These are phyloP conservation scores for Poa pratensis DNA, from an alignment of 176 grass and related monocot genomes.

Conservation along the genomic window DNA sequence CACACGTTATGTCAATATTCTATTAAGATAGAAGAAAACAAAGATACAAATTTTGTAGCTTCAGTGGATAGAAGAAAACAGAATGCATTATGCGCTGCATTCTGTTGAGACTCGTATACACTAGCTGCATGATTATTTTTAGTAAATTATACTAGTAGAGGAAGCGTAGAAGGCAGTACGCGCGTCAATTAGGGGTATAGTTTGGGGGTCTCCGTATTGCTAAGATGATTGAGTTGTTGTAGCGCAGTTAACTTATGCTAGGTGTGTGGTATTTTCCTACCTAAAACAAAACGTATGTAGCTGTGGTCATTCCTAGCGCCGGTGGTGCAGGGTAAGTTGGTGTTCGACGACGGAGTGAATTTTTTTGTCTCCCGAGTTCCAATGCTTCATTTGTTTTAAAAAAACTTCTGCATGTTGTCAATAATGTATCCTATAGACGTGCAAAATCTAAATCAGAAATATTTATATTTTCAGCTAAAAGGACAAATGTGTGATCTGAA, in stretches of 20 bases:
- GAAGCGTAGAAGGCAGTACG: constrained; percentile 33
- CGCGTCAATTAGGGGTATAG: neutral
- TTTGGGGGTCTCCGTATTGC: neutral
- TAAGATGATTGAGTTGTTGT: constrained; percentile 19
- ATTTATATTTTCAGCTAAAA: no score
- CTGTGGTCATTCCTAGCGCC: neutral
- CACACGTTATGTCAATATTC: neutral
- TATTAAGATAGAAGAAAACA: neutral
- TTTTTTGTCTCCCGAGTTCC: no score
- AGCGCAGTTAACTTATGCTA: constrained; percentile 14
- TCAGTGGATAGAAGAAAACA: no score
- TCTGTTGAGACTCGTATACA: neutral
- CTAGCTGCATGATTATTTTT: no score
- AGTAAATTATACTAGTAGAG: neutral
- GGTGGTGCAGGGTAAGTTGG: neutral
- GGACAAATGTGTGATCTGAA: no score
- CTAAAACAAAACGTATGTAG: neutral
- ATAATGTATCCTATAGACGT: no score
- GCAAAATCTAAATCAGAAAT: no score
- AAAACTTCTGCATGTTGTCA: no score
- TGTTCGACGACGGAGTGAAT: neutral
- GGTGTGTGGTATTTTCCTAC: constrained; percentile 2
- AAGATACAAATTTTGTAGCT: neutral
- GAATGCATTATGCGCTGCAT: neutral
- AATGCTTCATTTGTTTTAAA: no score